Base-by-base conservation (phyloP, 2,329 filamentous ascomycete genomes). In the Fusarium multiceps region DNA sequence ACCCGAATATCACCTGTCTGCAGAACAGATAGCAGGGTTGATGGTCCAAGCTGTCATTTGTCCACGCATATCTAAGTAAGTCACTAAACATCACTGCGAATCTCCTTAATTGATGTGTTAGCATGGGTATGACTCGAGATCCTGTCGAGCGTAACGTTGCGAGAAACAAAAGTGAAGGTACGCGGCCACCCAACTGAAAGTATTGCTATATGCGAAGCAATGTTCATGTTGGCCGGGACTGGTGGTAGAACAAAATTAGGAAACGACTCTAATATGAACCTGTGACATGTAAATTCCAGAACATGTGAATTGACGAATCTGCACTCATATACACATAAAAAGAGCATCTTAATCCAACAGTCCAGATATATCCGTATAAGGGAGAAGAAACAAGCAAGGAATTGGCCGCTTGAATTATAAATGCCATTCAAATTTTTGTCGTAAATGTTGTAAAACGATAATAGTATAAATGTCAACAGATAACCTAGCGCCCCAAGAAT, bases 401-500 rank as follows among this genome's bases (percentile, higher is more conserved):
- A 54, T 34, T 51, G 41, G 51, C 47, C 34, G 42, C 41, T 55
- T 63, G 34, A 46, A 40, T 47, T 53, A 68, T 49, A 40, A 67
- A 70, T 49, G 54, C 61, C 57, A 55, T 55, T 57, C 49, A 46
- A 58, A 63, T 67, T 58, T 71, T 71, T 60, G 63, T 70, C 63
- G 65, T 70, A 61, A 69, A 66, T 65, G 49, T 72, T 55, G 72
- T 55, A 59, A 70, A 72, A 62, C 57, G 48, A 72, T 71, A 74
- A 69, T 75, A 70, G 68, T 73, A 76, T 77, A 77, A 78, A 79
- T 76, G 74, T 78, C 74, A 77, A 76, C 75, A 71, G 67, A 76
- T 74, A 75, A 77, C 76, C 76, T 72, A 78, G 77, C 79, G 77
- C 79, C 79, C 77, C 77, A 74, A 69, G 72, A 75, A 77, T 72